A percentile compares a stretch with the other conserved stretches of the same genome.
phyloP scores from a whole-genome alignment of 768 basidiomycete species.

The Kwoniella sp. region DNA sequence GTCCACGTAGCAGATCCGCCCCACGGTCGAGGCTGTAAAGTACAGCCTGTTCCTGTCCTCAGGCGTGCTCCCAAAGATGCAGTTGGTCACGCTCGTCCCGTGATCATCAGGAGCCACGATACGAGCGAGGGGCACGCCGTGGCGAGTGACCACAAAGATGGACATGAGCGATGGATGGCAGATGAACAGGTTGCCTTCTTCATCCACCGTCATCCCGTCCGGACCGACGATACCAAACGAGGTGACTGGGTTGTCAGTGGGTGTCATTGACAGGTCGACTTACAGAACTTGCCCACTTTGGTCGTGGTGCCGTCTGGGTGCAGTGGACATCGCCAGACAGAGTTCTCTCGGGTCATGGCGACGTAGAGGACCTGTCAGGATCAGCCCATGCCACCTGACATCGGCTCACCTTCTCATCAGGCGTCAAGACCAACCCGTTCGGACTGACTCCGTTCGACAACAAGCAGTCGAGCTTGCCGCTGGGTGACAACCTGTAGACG shows the following conservation, averaged over 20 bases:
- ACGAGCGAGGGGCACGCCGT: conserved; percentile 20
- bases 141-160: conserved; percentile 21
- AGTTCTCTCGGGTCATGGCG: conserved; percentile 28
- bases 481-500: conserved; percentile 19
- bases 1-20: conserved; percentile 20
- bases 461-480: conserved; percentile 19
- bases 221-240: conserved; percentile 24
- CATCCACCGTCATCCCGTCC: conserved; percentile 28
- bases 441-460: conserved; percentile 22
- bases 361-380: conserved; percentile 17
- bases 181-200: conserved; percentile 24
- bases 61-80: conserved; percentile 23
- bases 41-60: conserved; percentile 19
- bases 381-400: neutral
- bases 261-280: neutral
- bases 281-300: conserved; percentile 25
- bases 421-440: conserved; percentile 22
- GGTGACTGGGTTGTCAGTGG: conserved; percentile 12
- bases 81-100: conserved; percentile 15
- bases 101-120: conserved; percentile 18
- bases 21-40: conserved; percentile 9
- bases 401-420: conserved; percentile 19
- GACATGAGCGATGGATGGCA: conserved; percentile 18
- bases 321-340: conserved; percentile 23
- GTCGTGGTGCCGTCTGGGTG: conserved; percentile 22